These are phyloP conservation scores for Aureobasidium zeae DNA, from an alignment of 2,329 filamentous ascomycete genomes.

Conservation along the genomic window DNA sequence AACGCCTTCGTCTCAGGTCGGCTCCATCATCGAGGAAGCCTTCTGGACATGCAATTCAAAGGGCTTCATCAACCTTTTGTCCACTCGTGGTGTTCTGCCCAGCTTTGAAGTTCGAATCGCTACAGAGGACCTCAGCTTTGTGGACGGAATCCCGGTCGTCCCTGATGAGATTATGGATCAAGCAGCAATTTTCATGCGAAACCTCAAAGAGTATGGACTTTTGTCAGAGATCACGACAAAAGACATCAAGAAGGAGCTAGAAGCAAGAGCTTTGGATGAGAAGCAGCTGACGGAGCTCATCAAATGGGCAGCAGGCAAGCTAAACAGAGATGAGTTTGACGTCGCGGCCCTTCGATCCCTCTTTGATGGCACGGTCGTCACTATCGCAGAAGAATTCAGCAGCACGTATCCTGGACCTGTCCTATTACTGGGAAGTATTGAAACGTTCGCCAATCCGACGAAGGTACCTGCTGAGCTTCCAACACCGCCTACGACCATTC, in stretches of 20 bases:
- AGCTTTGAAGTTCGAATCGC: conserved; percentile 72
- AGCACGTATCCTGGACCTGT: conserved; percentile 55
- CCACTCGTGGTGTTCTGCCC: conserved; percentile 76
- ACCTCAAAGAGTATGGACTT: conserved; percentile 73
- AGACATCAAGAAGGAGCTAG: conserved; percentile 77
- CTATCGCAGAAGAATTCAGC: conserved; percentile 44
- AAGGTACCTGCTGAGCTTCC: conserved; percentile 76
- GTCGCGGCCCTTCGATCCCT: conserved; percentile 56
- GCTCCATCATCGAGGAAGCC: conserved; percentile 81
- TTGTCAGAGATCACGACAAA: conserved; percentile 79
- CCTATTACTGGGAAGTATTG: conserved; percentile 67
- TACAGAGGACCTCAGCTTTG: conserved; percentile 63
- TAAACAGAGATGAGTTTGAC: conserved; percentile 64
- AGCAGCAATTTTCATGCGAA: conserved; percentile 63
- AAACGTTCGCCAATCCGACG: conserved; percentile 63
- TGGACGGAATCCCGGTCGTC: conserved; percentile 79
- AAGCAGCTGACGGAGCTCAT: conserved; percentile 75
- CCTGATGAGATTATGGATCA: conserved; percentile 63
- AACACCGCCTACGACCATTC: conserved; percentile 70
- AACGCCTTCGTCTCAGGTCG: conserved; percentile 75
- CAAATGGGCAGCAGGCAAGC: conserved; percentile 69
- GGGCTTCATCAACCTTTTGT: conserved; percentile 77
- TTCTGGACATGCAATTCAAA: conserved; percentile 90
- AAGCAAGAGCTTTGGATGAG: conserved; percentile 69
- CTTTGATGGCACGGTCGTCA: conserved; percentile 71